phyloP scores from a whole-genome alignment of 2,329 filamentous ascomycete genomes.

The Fusarium citri region DNA sequence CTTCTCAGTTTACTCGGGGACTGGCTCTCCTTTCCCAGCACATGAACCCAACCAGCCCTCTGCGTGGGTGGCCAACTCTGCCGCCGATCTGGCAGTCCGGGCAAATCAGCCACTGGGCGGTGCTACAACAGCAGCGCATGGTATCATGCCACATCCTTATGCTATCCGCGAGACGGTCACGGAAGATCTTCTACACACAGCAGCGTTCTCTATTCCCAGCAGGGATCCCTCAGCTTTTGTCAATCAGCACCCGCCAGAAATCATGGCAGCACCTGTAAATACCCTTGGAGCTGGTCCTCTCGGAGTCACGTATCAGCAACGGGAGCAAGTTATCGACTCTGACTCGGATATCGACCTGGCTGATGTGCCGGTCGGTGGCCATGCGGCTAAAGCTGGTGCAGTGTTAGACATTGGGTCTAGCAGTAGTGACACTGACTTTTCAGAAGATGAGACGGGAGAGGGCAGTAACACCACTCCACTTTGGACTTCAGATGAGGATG shows the following conservation, averaged over 20 bases:
- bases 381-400: neutral
- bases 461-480: slow-evolving; percentile 11
- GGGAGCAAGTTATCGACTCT: slow-evolving; percentile 8
- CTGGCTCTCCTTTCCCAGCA: slow-evolving; percentile 17
- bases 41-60: neutral
- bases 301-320: slow-evolving; percentile 16
- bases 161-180: slow-evolving; percentile 36
- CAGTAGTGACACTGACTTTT: slow-evolving; percentile 8
- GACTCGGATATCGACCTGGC: slow-evolving; percentile 5
- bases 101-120: slow-evolving; percentile 11
- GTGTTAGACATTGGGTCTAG: neutral
- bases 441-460: slow-evolving; percentile 13
- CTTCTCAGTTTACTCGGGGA: slow-evolving; percentile 20
- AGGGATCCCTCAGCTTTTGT: slow-evolving; percentile 14
- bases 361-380: neutral
- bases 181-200: slow-evolving; percentile 23
- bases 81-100: slow-evolving; percentile 12
- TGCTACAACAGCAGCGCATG: slow-evolving; percentile 5
- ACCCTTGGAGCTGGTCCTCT: slow-evolving; percentile 12
- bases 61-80: slow-evolving; percentile 21
- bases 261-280: neutral
- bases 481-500: neutral
- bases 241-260: slow-evolving; percentile 19
- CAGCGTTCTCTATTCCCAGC: neutral
- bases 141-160: slow-evolving; percentile 40